These are phyloP conservation scores for Brassica nigra DNA, from an alignment of 345 rosid species.

Conservation along the genomic window DNA sequence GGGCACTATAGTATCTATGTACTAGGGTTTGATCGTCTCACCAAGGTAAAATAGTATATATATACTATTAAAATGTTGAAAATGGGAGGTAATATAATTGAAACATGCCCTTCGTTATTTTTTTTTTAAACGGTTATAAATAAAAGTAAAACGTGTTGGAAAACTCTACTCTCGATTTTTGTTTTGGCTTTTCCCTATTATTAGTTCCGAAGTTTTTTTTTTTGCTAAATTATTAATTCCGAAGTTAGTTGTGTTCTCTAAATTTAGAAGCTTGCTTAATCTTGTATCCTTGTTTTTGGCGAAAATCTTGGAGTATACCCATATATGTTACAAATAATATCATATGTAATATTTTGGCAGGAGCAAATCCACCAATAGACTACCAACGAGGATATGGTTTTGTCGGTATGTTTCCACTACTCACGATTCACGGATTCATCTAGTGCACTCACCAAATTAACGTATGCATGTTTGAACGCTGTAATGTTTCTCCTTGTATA, in stretches of 20 bases:
- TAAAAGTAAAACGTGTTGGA: not conserved
- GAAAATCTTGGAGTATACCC: not conserved
- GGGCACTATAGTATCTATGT: not conserved
- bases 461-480: not conserved
- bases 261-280: not conserved
- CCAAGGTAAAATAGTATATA: not conserved
- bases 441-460: not conserved
- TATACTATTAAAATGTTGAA: not conserved
- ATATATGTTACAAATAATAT: not conserved
- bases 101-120: not conserved
- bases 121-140: not conserved
- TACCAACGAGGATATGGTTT: constrained; percentile 31
- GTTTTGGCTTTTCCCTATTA: not conserved
- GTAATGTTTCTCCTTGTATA: not conserved
- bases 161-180: not conserved
- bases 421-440: constrained; percentile 18
- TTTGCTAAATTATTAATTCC: not conserved
- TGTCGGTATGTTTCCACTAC: constrained; percentile 35
- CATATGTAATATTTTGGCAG: constrained; percentile 2
- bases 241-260: not conserved
- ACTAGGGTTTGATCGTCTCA: constrained; percentile 24
- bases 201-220: not conserved
- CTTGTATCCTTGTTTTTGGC: not conserved
- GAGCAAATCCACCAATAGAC: constrained; percentile 28
- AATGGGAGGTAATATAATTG: not conserved